A percentile compares a stretch with the other conserved stretches of the same genome.
phyloP scores from a whole-genome alignment of 2,329 filamentous ascomycete genomes.

The Blastomyces gilchristii region DNA sequence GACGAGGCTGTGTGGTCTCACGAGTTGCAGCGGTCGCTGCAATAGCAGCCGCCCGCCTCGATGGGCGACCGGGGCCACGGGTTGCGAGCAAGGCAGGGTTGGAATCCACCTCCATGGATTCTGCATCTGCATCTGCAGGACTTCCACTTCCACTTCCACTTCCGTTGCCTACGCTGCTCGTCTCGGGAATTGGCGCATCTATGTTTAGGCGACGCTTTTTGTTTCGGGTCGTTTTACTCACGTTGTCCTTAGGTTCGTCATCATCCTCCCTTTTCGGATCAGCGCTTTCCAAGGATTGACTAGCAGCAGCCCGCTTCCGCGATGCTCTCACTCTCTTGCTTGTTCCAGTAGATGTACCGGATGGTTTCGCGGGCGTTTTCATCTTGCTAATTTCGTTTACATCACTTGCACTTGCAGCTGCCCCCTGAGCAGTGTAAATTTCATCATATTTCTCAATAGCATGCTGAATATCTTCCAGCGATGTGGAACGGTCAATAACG shows the following conservation, averaged over 20 bases:
- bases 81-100: background rate
- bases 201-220: constrained; percentile 1
- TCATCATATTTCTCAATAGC: constrained; percentile 13
- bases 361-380: background rate
- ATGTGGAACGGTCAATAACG: constrained; percentile 16
- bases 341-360: background rate
- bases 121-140: background rate
- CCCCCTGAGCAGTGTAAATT: constrained; percentile 10
- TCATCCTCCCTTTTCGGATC: background rate
- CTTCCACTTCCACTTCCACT: background rate
- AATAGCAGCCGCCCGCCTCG: background rate
- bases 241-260: background rate
- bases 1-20: background rate
- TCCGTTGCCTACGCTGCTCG: background rate
- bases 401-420: constrained; percentile 5
- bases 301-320: background rate
- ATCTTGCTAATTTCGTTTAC: background rate
- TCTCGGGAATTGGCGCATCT: background rate
- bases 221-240: background rate
- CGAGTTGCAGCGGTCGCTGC: background rate
- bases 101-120: background rate
- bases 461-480: constrained; percentile 15
- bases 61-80: constrained; percentile 4
- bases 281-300: background rate
- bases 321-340: background rate